phyloP scores from a whole-genome alignment of 352 stramenopile genomes.

The Globisporangium irregulare region DNA sequence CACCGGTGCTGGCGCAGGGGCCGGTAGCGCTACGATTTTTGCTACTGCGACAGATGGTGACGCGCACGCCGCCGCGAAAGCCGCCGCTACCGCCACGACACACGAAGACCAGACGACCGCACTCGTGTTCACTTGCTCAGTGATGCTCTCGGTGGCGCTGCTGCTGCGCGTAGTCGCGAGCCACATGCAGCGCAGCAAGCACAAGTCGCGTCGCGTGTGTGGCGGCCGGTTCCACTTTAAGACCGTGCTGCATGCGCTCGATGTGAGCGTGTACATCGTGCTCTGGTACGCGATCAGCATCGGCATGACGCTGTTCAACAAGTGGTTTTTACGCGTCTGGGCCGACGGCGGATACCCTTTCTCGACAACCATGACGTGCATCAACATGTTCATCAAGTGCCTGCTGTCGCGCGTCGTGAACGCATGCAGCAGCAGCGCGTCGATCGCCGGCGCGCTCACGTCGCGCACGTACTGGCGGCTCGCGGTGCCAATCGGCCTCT shows the following conservation, averaged over 20 bases:
- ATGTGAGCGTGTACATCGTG: constrained; percentile 70
- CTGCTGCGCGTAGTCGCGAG: constrained; percentile 33
- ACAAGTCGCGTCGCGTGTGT: constrained; percentile 14
- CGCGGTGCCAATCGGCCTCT: constrained; percentile 74
- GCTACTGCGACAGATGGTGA: not conserved
- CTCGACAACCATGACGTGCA: constrained; percentile 71
- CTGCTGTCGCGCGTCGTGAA: constrained; percentile 55
- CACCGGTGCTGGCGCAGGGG: constrained; percentile 1
- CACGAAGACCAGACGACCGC: constrained; percentile 50
- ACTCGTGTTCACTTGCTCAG: constrained; percentile 54
- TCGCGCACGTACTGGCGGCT: constrained; percentile 55
- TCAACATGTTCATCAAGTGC: constrained; percentile 83
- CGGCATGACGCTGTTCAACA: constrained; percentile 85
- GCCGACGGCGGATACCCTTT: constrained; percentile 67
- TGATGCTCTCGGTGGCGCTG: constrained; percentile 56
- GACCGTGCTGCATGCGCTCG: constrained; percentile 44
- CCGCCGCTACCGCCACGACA: not conserved
- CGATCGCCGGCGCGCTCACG: constrained; percentile 24
- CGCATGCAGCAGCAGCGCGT: constrained; percentile 30
- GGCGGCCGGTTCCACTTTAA: constrained; percentile 26
- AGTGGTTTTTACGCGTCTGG: constrained; percentile 80
- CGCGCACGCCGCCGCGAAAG: not conserved
- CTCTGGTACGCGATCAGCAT: constrained; percentile 85
- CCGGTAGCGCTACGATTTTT: not conserved
- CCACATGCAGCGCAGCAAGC: constrained; percentile 32